Evolutionary conservation across 176 grass and related monocot genomes (phyloP), one percentile per base, ranked within the genome.

Genomic region (Carex pumila): DNA sequence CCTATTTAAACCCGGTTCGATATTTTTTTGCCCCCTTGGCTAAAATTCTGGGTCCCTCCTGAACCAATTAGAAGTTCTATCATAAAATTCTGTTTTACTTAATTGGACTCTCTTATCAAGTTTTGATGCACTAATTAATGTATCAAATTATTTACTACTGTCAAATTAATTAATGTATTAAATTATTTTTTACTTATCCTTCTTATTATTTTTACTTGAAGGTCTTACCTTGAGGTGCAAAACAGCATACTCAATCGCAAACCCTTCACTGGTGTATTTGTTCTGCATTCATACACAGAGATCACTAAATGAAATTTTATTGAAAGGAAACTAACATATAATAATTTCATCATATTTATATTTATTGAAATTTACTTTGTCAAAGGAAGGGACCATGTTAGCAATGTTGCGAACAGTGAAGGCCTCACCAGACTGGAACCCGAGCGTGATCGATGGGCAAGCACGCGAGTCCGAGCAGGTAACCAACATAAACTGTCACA

Each of bases 401-500:
- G 92, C 90, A 32, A 94, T 84, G 85, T 94, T 97, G 2, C 88
- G 90, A 29, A 94, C 69, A 5, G 85, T 85, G 68, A 97, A 97
- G 41, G 92, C 90, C 84, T 97, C 92, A 45, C 94, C 94, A 6
- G 94, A 92, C 30, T 92, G 66, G 63, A 94, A 85, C 34, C 74
- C 77, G 7, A 97, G 80, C 15, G 62, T 86, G 52, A 92, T 81
- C 14, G 87, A 92, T 8, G 90, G 94, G 83, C 90, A 89, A 61
- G 91, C 90, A 21, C 90, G 94, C 0, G 87, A 94, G 50, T 92
- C 94, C 7, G 88, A 79, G 29, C 92, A 94, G 3, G 92, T 83
- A 57, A 97, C 94, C 85, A 97, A 83, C 92, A 94, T 92, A 74
- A 89, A 97, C 90, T 94, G 84, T 68, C 41, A 87, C 82, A 59